Evolutionary conservation across 768 basidiomycete genomes (phyloP).

Genomic region (Suillus hirtellus): DNA sequence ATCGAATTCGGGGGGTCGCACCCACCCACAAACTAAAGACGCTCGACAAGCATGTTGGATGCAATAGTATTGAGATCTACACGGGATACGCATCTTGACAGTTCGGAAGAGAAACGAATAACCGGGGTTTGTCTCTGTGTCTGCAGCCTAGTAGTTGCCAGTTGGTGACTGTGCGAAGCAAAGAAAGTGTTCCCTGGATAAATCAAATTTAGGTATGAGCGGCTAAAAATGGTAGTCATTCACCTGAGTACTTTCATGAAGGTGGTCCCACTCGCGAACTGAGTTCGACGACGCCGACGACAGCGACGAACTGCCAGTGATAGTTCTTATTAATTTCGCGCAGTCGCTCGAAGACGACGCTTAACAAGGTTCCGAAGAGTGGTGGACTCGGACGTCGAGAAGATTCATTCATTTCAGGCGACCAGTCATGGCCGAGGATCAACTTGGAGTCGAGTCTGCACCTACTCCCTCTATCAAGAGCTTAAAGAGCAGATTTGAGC

Average conservation of each 20-base stretch:
- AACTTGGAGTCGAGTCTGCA: conserved; percentile 47
- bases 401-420: conserved; percentile 3
- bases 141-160: too few species aligned
- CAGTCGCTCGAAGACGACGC: background rate
- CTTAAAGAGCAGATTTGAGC: conserved; percentile 70
- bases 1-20: too few species aligned
- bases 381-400: background rate
- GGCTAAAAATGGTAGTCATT: background rate
- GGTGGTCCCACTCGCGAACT: background rate
- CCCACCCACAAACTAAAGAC: too few species aligned
- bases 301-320: background rate
- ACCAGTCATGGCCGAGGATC: conserved; percentile 8
- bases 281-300: background rate
- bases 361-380: background rate
- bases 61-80: too few species aligned
- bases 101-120: too few species aligned
- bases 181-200: background rate
- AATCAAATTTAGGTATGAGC: background rate
- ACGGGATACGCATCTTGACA: too few species aligned
- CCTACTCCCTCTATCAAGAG: conserved; percentile 66
- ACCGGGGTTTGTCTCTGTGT: too few species aligned
- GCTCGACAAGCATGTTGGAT: too few species aligned
- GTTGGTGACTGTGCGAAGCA: too few species aligned
- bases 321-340: background rate
- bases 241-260: background rate